A percentile compares a stretch with the other conserved stretches of the same genome.
phyloP scores from a whole-genome alignment of 2,329 filamentous ascomycete species.

The Tolypocladium sp. region DNA sequence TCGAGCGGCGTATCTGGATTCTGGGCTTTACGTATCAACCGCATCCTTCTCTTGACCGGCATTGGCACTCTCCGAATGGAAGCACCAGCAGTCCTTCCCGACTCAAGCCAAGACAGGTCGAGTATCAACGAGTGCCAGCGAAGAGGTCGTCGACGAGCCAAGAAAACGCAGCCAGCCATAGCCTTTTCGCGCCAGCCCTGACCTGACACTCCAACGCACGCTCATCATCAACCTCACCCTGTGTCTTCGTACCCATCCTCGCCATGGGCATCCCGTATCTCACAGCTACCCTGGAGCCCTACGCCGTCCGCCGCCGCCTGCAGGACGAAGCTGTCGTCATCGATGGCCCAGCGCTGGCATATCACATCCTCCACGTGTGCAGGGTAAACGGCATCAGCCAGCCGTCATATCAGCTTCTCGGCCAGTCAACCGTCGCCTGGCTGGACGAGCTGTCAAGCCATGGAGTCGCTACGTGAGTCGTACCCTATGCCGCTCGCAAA shows the following conservation, averaged over 20 bases:
- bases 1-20: too few species aligned
- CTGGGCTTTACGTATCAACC: too few species aligned
- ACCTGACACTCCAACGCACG: neutral
- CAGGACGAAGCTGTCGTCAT: slow-evolving; percentile 41
- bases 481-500: neutral
- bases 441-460: slow-evolving; percentile 47
- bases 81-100: neutral
- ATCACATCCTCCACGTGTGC: slow-evolving; percentile 57
- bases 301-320: slow-evolving; percentile 34
- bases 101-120: neutral
- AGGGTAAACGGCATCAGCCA: slow-evolving; percentile 39
- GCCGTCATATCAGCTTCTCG: slow-evolving; percentile 57
- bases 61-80: neutral
- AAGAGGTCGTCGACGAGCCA: neutral
- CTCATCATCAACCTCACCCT: neutral
- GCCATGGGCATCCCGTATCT: slow-evolving; percentile 53
- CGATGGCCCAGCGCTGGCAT: slow-evolving; percentile 72
- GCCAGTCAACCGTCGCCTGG: slow-evolving; percentile 49
- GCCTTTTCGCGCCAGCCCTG: neutral
- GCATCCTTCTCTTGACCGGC: neutral
- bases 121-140: neutral
- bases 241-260: neutral
- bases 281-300: slow-evolving; percentile 41
- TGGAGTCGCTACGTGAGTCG: slow-evolving; percentile 52
- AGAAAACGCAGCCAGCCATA: neutral